phyloP scores from a whole-genome alignment of 108 stramenopile genomes.

The Parietichytrium sp. region DNA sequence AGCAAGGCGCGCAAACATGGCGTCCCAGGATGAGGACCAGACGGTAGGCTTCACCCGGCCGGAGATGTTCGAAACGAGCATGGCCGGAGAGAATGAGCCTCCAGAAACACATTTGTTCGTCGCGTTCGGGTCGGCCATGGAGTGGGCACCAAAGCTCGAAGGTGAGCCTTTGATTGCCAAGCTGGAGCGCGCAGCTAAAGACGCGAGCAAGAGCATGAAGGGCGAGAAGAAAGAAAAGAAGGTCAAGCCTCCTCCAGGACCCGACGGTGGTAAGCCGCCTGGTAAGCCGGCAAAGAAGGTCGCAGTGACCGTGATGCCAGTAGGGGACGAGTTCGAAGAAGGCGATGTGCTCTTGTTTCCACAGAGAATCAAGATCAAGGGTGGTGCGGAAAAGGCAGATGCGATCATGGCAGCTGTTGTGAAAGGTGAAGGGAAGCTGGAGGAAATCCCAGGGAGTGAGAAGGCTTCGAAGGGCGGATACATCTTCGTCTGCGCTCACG shows the following conservation, averaged over 20 bases:
- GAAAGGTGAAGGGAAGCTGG: background rate
- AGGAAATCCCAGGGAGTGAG: background rate
- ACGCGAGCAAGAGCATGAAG: conserved; percentile 27
- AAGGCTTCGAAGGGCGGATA: background rate
- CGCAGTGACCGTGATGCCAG: background rate
- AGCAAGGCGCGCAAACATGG: too few relatives aligned
- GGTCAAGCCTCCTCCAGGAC: background rate
- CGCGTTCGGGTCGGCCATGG: background rate
- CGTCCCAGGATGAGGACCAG: background rate
- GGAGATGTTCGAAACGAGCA: background rate
- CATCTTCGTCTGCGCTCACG: conserved; percentile 27
- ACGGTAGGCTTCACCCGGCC: background rate
- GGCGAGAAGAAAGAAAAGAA: background rate
- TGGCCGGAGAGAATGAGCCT: background rate
- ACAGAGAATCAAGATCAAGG: background rate
- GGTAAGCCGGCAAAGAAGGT: background rate
- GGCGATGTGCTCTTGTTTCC: conserved; percentile 10
- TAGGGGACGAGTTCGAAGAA: background rate
- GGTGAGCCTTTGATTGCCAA: too few relatives aligned
- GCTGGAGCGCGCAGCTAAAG: too few relatives aligned
- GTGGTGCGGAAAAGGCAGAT: background rate
- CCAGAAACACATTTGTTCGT: background rate
- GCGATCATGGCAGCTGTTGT: background rate
- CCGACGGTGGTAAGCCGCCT: background rate
- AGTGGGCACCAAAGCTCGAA: background rate